Base-by-base conservation (phyloP, 257 asterid genomes). In the Coffea canephora region DNA sequence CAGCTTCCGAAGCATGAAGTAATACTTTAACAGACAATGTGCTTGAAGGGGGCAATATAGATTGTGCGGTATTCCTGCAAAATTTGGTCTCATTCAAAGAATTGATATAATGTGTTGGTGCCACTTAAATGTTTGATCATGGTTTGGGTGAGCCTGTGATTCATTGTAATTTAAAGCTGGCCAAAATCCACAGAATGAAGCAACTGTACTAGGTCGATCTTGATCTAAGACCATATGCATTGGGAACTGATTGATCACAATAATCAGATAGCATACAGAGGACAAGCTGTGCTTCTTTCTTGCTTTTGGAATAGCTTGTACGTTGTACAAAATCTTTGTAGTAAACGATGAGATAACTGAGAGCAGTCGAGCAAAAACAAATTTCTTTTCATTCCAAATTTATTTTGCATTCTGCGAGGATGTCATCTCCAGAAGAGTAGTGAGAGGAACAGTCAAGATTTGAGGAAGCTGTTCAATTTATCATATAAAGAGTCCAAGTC, bases 171-270 rank as follows among this genome's bases (percentile, higher is more conserved):
- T 31, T 31, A 31, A 31, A 31, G 31, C 31, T 31, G 31, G 31
- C 31, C 31, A 31, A 31, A 31, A 31, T 31, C 31, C 31, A 0
- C 31, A 31, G 69, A 31, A 34, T 73, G 74, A 15, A 16, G 31
- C 27, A 73, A 50, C 21, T 27, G 11, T 8, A 48, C 76, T 12
- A 21, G 31, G 8, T 25, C 6, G 77, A 82, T 71, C 10, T 86
- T 86, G 50, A 62, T 68, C 69, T 54, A 62, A 49, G 65, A 62
- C 78, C 34, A 73, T 43, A 43, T 41, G 23, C 23, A 43, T 23
- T 12, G 27, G 31, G 31, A 31, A 31, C 31, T 31, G 31, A 31
- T 31, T 50, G 71, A 57, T 80, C 36, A 12, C 67, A 71, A 4
- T 39, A 39, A 39, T 39, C 43, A 39, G 1, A 39, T 39, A 39